Evolutionary conservation across 2,329 filamentous ascomycete species (phyloP), one percentile per base, ranked within the genome.

Genomic region (Thielaviopsis euricoi): DNA sequence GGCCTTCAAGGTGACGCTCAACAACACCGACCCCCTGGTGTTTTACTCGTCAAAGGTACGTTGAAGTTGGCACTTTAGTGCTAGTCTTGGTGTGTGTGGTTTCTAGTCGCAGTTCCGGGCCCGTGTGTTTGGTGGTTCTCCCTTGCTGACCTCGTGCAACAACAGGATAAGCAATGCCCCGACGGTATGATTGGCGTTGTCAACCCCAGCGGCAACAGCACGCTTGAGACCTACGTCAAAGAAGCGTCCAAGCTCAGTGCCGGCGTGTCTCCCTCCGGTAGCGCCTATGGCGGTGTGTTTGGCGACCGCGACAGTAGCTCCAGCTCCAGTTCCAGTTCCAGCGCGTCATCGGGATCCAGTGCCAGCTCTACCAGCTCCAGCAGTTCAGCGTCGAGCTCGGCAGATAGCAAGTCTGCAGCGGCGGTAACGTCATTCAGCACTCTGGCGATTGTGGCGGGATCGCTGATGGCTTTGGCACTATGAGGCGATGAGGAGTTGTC

Each of bases 131-230:
- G n/a, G 21, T 46, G 26, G 17, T 6, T 21, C 54, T 53, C 13
- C 52, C 50, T 40, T 21, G 13, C 55, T 57, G 21, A 57, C 55
- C 15, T 12, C 13, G 6, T 7, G 10, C 21, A n/a, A n/a, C n/a
- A n/a, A 6, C 57, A 61, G 53, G 61, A 49, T 19, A 56, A 57
- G 19, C 66, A 69, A 61, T 69, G 67, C 60, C 62, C 66, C 62
- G 58, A 40, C 7, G 67, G 67, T 51, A 68, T 69, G 67, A 63
- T 68, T 7, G 66, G 65, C 29, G 65, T 64, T 49, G 62, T 69
- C 59, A 69, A 68, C 58, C 62, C 64, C 21, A 62, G 60, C 19
- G 60, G 55, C 21, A 56, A 63, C 21, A 53, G 62, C 59, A 64
- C 63, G 9, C 62, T 65, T 21, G 58, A 60, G 15, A 53, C 55